Conservation (phyloP, 208 protist genomes). For the Trypanosoma grayi region DNA sequence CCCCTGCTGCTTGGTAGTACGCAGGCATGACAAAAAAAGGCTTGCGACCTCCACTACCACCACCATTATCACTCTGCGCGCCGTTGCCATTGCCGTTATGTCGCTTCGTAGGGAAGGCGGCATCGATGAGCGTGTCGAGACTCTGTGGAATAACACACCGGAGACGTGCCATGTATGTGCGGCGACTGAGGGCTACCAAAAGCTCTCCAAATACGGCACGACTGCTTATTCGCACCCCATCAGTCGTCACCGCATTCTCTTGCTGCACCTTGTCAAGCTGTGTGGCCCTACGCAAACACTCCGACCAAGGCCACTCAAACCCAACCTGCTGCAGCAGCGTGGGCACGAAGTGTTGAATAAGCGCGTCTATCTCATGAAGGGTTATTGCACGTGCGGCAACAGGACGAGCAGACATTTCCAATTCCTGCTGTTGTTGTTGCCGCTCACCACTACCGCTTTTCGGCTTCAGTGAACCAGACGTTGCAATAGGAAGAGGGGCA, state of each 20-base stretch:
- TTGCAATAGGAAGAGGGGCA: slow-evolving; percentile 16
- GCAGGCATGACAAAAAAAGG: slow-evolving; percentile 47
- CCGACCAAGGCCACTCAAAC: slow-evolving; percentile 84
- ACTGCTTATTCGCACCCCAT: slow-evolving; percentile 42
- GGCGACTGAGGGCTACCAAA: slow-evolving; percentile 37
- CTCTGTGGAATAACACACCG: slow-evolving; percentile 62
- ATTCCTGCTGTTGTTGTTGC: not conserved
- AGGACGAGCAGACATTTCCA: slow-evolving; percentile 7
- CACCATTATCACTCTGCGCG: not conserved
- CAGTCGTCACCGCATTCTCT: not conserved
- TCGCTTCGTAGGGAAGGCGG: slow-evolving; percentile 9
- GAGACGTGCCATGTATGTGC: slow-evolving; percentile 62
- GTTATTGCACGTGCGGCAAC: slow-evolving; percentile 30
- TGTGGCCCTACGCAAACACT: slow-evolving; percentile 44
- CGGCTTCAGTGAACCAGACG: not conserved
- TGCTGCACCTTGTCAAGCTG: slow-evolving; percentile 48
- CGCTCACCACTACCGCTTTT: not conserved
- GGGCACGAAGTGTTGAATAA: slow-evolving; percentile 53
- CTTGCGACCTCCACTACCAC: slow-evolving; percentile 12
- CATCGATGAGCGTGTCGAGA: slow-evolving; percentile 48
- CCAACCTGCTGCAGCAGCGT: slow-evolving; percentile 70
- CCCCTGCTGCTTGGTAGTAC: slow-evolving; percentile 67
- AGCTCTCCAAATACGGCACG: slow-evolving; percentile 41
- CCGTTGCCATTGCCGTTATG: slow-evolving; percentile 2
- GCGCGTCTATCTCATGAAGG: slow-evolving; percentile 59